Evolutionary conservation across 2,329 filamentous ascomycete species (phyloP).

Genomic region (Talaromyces atroroseus): DNA sequence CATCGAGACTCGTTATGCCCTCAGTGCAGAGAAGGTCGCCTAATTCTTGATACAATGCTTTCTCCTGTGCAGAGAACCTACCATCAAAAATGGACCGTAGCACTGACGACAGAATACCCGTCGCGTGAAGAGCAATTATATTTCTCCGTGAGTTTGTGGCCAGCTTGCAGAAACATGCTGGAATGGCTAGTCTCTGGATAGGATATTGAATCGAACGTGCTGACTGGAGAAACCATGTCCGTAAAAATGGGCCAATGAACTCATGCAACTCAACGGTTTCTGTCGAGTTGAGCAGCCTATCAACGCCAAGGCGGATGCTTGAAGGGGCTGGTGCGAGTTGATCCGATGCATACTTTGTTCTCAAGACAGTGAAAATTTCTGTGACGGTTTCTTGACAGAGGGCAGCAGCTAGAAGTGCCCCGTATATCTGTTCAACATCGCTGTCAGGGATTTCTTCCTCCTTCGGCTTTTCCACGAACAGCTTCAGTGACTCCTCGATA

Average conservation of each 20-base stretch:
- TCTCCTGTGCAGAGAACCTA: slow-evolving; percentile 52
- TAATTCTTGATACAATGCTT: slow-evolving; percentile 57
- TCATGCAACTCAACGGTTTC: slow-evolving; percentile 41
- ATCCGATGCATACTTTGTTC: slow-evolving; percentile 22
- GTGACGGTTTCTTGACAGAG: slow-evolving; percentile 71
- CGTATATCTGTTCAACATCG: slow-evolving; percentile 74
- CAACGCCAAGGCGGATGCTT: slow-evolving; percentile 26
- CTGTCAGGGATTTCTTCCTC: slow-evolving; percentile 21
- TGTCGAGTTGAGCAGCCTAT: slow-evolving; percentile 33
- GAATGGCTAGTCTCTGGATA: slow-evolving; percentile 50
- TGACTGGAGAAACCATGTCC: slow-evolving; percentile 54
- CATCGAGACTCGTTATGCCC: slow-evolving; percentile 73
- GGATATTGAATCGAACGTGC: slow-evolving; percentile 45
- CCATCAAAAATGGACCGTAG: slow-evolving; percentile 58
- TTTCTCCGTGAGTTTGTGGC: slow-evolving; percentile 62
- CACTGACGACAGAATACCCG: slow-evolving; percentile 63
- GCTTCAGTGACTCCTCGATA: slow-evolving; percentile 64
- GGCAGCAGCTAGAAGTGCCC: slow-evolving; percentile 73
- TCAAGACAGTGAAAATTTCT: slow-evolving; percentile 54
- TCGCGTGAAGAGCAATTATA: slow-evolving; percentile 64
- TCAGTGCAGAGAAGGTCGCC: slow-evolving; percentile 65
- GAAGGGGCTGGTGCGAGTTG: slow-evolving; percentile 15
- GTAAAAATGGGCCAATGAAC: slow-evolving; percentile 33
- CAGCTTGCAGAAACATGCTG: slow-evolving; percentile 58
- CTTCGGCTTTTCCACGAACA: slow-evolving; percentile 56